Conservation (phyloP, 192 early-diverging fungal species). For the Linnemannia zychae region DNA sequence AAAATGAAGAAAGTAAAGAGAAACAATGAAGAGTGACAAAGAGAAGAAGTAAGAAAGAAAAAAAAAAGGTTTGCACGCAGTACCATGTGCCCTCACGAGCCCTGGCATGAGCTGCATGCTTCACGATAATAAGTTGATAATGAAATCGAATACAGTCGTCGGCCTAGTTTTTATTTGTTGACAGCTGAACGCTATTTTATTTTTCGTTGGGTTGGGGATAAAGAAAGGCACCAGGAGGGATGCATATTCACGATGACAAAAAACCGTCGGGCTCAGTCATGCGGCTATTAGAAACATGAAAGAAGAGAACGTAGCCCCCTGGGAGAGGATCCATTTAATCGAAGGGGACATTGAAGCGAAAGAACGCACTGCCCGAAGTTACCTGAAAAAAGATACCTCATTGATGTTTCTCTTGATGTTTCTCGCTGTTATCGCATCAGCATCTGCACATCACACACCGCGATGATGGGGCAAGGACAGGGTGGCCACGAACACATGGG, state of each 20-base stretch:
- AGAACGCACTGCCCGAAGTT: neutral
- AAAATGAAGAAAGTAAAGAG: neutral
- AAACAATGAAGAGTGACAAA: neutral
- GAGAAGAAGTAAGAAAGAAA: neutral
- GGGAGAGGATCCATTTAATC: neutral
- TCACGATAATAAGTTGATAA: neutral
- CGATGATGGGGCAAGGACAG: neutral
- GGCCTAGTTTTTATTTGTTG: neutral
- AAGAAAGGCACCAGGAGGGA: neutral
- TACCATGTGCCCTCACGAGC: conserved; percentile 2
- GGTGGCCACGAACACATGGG: too few relatives aligned
- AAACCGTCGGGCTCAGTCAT: neutral
- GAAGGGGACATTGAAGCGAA: neutral
- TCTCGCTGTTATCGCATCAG: neutral
- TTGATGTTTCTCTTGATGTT: neutral
- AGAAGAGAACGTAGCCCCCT: too few relatives aligned
- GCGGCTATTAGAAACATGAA: neutral
- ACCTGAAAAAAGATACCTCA: neutral
- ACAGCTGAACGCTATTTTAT: neutral
- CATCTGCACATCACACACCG: neutral
- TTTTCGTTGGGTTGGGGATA: neutral
- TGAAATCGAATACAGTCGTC: neutral
- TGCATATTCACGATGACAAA: conserved; percentile 4
- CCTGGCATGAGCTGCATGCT: conserved; percentile 1
- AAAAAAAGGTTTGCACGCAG: neutral